Base-by-base conservation (phyloP, 805 yeast species). In the Hanseniaspora taiwanica region DNA sequence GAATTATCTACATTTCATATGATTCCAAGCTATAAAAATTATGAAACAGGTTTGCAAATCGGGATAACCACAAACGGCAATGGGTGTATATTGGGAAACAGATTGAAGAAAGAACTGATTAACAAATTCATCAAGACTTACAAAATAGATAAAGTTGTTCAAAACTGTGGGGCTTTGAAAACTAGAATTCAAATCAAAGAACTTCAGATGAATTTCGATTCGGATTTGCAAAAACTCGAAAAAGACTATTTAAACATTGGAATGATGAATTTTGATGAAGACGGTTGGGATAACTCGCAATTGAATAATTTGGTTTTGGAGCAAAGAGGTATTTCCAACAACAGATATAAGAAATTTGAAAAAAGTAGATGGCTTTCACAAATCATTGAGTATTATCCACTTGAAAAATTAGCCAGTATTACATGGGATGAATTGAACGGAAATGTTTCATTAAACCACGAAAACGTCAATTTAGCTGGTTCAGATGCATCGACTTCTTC, bases 311-410 rank as follows among this genome's bases (percentile, higher is more conserved):
- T 83, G 35, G 75, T 80, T 5, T 62, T 68, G 18, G 86, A 79
- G 37, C 16, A 39, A 37, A 20, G 38, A 41, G 48, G 73, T n/a
- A n/a, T 74, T 48, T 65, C 67, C 42, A 69, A 68, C 70, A 62
- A 71, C 7, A 67, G 69, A 40, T 69, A 72, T 40, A 64, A 65
- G 46, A 74, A 69, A 45, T 53, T 66, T 27, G 76, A 76, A 51
- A 66, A 91, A 49, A 68, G 84, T 21, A 69, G 93, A 51, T 89
- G 95, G 93, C 62, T 87, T 40, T 73, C 86, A 2, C 96, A 87
- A 53, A 73, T 86, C 39, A 89, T 89, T 39, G 96, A 87, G 51
- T 87, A 89, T 56, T 87, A 74, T 52, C 97, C 97, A 2, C 64
- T 87, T 35, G 62, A 65, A 6, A 69, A 73, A 49, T 65, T 87